phyloP scores from a whole-genome alignment of 768 basidiomycete species.

The Mycena epipterygia region DNA sequence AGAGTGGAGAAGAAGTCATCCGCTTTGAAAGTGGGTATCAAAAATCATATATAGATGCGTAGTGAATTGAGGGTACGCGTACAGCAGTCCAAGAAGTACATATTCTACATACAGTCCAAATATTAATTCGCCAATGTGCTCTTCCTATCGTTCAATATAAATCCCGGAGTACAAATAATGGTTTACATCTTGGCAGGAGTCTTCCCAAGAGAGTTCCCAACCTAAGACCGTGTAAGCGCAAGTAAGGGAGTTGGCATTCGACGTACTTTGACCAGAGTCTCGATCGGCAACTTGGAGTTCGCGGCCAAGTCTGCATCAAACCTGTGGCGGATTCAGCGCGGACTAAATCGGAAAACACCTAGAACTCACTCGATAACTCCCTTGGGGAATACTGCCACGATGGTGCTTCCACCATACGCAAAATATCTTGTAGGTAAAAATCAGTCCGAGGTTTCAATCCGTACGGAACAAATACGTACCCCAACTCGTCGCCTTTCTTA shows the following conservation, averaged over 20 bases:
- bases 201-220: conserved; percentile 52
- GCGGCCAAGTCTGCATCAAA: conserved; percentile 74
- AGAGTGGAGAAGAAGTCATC: conserved; percentile 58
- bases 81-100: conserved; percentile 19
- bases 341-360: neutral
- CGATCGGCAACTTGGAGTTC: conserved; percentile 68
- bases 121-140: conserved; percentile 14
- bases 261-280: conserved; percentile 74
- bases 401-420: conserved; percentile 85
- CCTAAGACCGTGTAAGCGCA: conserved; percentile 35
- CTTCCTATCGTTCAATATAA: neutral
- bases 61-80: conserved; percentile 6
- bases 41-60: conserved; percentile 30
- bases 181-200: conserved; percentile 29
- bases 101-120: conserved; percentile 24
- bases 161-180: neutral
- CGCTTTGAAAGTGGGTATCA: conserved; percentile 26
- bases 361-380: conserved; percentile 58
- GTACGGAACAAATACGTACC: conserved; percentile 42
- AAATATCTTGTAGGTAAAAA: conserved; percentile 57
- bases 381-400: conserved; percentile 71
- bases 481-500: conserved; percentile 76
- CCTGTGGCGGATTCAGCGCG: conserved; percentile 36
- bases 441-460: neutral
- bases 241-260: neutral